Base-by-base conservation (phyloP, 148 eudicot genomes). In the Fagopyrum homotropicum region DNA sequence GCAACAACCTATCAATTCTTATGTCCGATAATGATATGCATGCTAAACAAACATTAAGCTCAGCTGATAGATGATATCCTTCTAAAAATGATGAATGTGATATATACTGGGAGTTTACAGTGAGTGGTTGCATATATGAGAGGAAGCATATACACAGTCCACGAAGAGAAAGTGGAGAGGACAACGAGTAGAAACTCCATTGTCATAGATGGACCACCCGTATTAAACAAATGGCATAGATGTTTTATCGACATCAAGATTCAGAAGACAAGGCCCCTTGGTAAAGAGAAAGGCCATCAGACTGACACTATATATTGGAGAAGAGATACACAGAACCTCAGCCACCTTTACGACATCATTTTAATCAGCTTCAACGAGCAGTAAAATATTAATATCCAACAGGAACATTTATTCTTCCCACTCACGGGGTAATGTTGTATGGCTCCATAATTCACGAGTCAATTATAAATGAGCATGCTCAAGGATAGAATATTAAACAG, bases 341-440 rank as follows among this genome's bases (percentile, higher is more conserved):
- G 45, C 71, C 46, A 4, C 35, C 71, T 66, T 66, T 66, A 43
- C 45, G 16, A 66, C 30, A 60, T 46, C 40, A 7, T 66, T 66
- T 66, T 66, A 66, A 66, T 66, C 71, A 66, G 19, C 19, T 61
- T 59, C 30, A 59, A 61, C 44, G 15, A 11, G 44, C 68, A 61
- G 43, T 66, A 17, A 66, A 66, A 35, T 40, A 63, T 6, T 29
- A 12, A 63, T 6, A 40, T 15, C 17, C n/a, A 14, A 66, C 4
- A 12, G 47, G 71, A 12, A 40, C 17, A 66, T 5, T 35, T 17
- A 59, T 59, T 30, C 64, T 59, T 19, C 64, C 64, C 22, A 43
- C 22, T 19, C 64, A 30, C 22, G 12, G 47, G 17, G 17, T 40
- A 66, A 14, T 43, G 17, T 40, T 66, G 2, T 16, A 66, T 43